These are phyloP conservation scores for Sphagnum contortum DNA, from an alignment of 225 moss, liverwort and hornwort species.

Conservation along the genomic window DNA sequence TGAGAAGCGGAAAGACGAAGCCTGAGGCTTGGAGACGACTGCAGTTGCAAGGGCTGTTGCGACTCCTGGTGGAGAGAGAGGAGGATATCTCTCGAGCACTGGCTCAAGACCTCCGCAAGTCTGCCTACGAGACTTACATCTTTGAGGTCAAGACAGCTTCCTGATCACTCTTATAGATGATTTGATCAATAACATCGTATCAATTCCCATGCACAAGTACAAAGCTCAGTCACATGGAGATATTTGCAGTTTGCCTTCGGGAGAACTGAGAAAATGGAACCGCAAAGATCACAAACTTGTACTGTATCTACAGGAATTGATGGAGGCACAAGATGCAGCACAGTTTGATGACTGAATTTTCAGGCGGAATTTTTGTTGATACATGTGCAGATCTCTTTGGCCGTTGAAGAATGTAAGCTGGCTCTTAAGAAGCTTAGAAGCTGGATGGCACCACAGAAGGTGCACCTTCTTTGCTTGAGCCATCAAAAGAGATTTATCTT, in stretches of 20 bases:
- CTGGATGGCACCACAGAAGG: constrained; percentile 46
- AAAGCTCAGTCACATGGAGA: too few species aligned
- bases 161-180: too few species aligned
- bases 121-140: constrained; percentile 31
- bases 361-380: too few species aligned
- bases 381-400: constrained; percentile 17
- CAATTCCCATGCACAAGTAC: too few species aligned
- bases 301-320: too few species aligned
- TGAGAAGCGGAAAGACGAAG: constrained; percentile 34
- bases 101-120: constrained; percentile 49
- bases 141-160: constrained; percentile 19
- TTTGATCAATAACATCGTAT: too few species aligned
- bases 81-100: constrained; percentile 45
- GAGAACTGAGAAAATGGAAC: too few species aligned
- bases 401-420: constrained; percentile 16
- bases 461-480: neutral
- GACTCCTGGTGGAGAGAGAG: constrained; percentile 36
- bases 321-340: too few species aligned
- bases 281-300: too few species aligned
- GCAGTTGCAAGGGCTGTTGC: constrained; percentile 39
- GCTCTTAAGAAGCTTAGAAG: constrained; percentile 35
- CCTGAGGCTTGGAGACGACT: constrained; percentile 44
- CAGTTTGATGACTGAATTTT: too few species aligned
- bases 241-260: too few species aligned
- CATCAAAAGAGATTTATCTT: too few species aligned